Evolutionary conservation across 2,329 filamentous ascomycete species (phyloP).

Genomic region (Ophiognomonia clavigignenti-juglandacearum): DNA sequence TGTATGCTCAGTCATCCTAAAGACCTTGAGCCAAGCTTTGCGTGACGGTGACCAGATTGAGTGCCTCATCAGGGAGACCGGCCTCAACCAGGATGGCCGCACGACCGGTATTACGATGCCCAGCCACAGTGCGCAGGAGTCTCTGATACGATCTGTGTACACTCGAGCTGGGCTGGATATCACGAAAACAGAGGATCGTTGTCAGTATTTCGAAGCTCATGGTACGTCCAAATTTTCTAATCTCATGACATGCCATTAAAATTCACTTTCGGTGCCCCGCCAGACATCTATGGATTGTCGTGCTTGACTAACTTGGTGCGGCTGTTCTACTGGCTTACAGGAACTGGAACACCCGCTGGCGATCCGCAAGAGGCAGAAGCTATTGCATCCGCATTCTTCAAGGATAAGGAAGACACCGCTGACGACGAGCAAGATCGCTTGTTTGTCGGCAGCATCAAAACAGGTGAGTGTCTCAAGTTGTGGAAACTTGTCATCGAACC

Average conservation of each 20-base stretch:
- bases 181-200: slow-evolving; percentile 21
- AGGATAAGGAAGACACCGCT: not conserved
- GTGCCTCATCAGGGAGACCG: too few species aligned
- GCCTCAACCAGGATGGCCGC: too few species aligned
- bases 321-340: not conserved
- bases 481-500: too few species aligned
- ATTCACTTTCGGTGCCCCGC: slow-evolving; percentile 4
- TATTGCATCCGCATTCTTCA: slow-evolving; percentile 26
- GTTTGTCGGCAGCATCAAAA: slow-evolving; percentile 23
- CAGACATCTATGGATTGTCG: slow-evolving; percentile 2
- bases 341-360: slow-evolving; percentile 24
- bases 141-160: slow-evolving; percentile 36
- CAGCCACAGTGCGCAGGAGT: slow-evolving; percentile 31
- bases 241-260: not conserved
- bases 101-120: slow-evolving; percentile 34
- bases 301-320: not conserved
- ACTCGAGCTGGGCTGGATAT: slow-evolving; percentile 31
- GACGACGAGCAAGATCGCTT: too few species aligned
- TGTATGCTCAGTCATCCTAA: too few species aligned
- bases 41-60: too few species aligned
- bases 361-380: slow-evolving; percentile 29
- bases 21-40: too few species aligned
- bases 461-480: too few species aligned
- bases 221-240: slow-evolving; percentile 6
- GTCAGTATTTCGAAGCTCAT: slow-evolving; percentile 20